phyloP scores from a whole-genome alignment of 352 stramenopile species.

The Phytophthora vignae region DNA sequence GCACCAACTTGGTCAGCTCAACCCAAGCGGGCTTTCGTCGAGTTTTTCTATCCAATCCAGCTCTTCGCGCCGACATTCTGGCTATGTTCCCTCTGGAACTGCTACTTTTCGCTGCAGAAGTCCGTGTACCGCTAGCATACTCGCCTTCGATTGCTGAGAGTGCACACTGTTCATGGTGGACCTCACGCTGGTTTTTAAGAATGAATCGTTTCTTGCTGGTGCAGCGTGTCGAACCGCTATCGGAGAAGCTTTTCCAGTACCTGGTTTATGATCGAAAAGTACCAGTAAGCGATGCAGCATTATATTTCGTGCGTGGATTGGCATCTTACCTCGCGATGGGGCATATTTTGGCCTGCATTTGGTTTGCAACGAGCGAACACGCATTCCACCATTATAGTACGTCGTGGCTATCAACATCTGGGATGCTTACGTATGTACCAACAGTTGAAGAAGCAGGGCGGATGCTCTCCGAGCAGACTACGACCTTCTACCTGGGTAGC shows the following conservation, averaged over 20 bases:
- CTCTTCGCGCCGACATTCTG: conserved; percentile 51
- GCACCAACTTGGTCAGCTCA: conserved; percentile 9
- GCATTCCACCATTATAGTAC: conserved; percentile 44
- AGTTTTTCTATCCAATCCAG: conserved; percentile 36
- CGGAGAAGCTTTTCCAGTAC: conserved; percentile 67
- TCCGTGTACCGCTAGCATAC: conserved; percentile 19
- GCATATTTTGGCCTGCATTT: conserved; percentile 72
- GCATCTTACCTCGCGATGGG: conserved; percentile 62
- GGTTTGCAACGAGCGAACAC: conserved; percentile 60
- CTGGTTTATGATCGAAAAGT: conserved; percentile 66
- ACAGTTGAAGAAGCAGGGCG: conserved; percentile 15
- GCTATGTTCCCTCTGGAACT: conserved; percentile 65
- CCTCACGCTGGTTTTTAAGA: conserved; percentile 51
- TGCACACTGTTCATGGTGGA: conserved; percentile 39
- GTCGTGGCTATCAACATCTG: conserved; percentile 72
- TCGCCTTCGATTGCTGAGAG: conserved; percentile 3
- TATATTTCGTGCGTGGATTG: conserved; percentile 63
- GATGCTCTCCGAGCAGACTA: conserved; percentile 29
- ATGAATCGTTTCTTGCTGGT: conserved; percentile 65
- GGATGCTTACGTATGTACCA: conserved; percentile 54
- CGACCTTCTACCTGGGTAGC: conserved; percentile 18
- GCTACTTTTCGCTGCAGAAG: conserved; percentile 30
- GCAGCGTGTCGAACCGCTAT: conserved; percentile 47
- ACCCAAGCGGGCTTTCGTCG: conserved; percentile 14
- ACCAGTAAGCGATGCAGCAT: conserved; percentile 41